Base-by-base conservation (phyloP, 768 basidiomycete species). In the Rhodotorula babjevae region DNA sequence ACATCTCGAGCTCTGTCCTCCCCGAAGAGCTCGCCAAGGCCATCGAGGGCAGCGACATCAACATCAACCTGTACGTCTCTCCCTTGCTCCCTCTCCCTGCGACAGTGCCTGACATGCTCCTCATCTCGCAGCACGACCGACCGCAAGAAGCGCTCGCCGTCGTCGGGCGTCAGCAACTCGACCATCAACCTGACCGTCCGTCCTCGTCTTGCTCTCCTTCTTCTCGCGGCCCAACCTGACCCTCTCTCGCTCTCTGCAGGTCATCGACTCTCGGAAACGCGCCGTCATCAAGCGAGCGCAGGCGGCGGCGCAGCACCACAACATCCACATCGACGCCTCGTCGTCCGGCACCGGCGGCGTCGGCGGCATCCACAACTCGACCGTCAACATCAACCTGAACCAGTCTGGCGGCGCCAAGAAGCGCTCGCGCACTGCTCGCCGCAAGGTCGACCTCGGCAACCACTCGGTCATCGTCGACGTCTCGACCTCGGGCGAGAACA, bases 141-240 rank as follows among this genome's bases (percentile, higher is more conserved):
- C 50, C 66, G 69, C 42, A 23, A 58, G 25, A 68, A 71, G 47
- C 73, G 73, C 42, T 49, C 69, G 11, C 58, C 71, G 3, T 15
- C 64, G 0, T 33, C 65, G 11, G 74, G 74, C 21, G 65, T 76
- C 55, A 63, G 56, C 68, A 76, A 76, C 66, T 76, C 74, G 58
- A 76, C 74, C 52, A 76, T 76, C 74, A 76, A 76, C 68, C 65
- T 72, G n/a, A 76, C 74, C 58, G 67, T 75, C 29, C 44, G 64
- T 49, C 40, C 2, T 36, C 29, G 36, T 36, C 44, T 25, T n/a
- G 40, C 29, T 11, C 29, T 7, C 29, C 18, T 9, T 15, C 47
- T 50, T 8, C 19, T 23, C 23, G 3, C 5, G 11, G 23, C 23
- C 33, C 3, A 3, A 5, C 14, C 59, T 50, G 36, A 60, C 59